Percentiles rank a stretch among this genome's conserved stretches.
Evolutionary conservation across 768 basidiomycete species (phyloP).

Genomic region (Amanita phalloides): DNA sequence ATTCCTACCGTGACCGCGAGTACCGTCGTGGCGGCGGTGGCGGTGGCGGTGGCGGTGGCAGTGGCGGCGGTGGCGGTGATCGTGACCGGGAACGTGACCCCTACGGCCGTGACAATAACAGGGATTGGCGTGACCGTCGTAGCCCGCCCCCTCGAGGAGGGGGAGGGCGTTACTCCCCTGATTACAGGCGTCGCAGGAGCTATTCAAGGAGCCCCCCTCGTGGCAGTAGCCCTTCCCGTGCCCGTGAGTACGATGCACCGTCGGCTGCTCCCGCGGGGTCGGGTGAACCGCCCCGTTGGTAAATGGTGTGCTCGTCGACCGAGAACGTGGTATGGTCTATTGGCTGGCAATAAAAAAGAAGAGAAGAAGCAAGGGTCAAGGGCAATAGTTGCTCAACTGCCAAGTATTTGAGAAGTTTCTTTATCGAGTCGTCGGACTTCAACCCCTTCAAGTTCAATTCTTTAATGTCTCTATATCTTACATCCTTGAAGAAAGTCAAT

Average conservation of each 20-base stretch:
- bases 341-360: conserved; percentile 17
- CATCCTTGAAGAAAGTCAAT: conserved; percentile 15
- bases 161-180: conserved; percentile 60
- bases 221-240: conserved; percentile 44
- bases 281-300: conserved; percentile 48
- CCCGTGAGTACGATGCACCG: conserved; percentile 26
- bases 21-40: conserved; percentile 35
- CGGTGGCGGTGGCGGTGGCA: conserved; percentile 12
- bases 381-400: conserved; percentile 20
- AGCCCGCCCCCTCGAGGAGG: conserved; percentile 45
- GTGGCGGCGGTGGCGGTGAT: conserved; percentile 26
- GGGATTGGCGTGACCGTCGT: conserved; percentile 76
- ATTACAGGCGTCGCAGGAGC: conserved; percentile 64
- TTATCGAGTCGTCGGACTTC: conserved; percentile 22
- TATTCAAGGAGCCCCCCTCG: conserved; percentile 75
- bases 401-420: conserved; percentile 16
- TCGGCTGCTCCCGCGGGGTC: conserved; percentile 26
- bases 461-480: conserved; percentile 22
- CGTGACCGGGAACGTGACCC: conserved; percentile 47
- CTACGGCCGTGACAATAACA: conserved; percentile 52
- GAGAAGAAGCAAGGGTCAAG: conserved; percentile 24
- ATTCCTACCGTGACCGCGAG: conserved; percentile 43
- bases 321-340: conserved; percentile 16
- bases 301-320: conserved; percentile 18
- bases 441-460: conserved; percentile 36